Base-by-base conservation (phyloP, 495 filamentous ascomycete genomes). In the Penicillium antarcticum region DNA sequence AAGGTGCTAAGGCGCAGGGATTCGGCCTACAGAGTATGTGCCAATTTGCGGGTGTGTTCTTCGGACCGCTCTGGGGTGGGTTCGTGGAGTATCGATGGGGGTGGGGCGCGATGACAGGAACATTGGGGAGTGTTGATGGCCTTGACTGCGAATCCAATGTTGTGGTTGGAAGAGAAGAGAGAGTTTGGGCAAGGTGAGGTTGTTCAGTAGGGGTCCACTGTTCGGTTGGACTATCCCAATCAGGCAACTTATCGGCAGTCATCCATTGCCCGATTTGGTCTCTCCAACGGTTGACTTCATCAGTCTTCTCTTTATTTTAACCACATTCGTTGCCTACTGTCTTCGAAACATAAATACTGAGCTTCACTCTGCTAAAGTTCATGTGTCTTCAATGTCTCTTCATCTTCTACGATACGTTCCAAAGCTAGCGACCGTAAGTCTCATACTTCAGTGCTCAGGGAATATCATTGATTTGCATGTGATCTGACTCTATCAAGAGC, bases 1-100 rank as follows among this genome's bases (percentile, higher is more conserved):
- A 69, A 18, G 83, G 82, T 0, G 76, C 79, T 0, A 80, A 82
- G 18, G 84, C 81, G 0, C 75, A 82, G 26, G 83, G 75, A 1
- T 86, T 85, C 37, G 83, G 80, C 32, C 8, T 73, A 3, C 84
- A 80, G 52, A 80, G 79, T 17, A 78, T 76, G 56, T 74, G 78
- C 74, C 84, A 40, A 70, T 72, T 72, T 39, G 51, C 80, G 0
- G 84, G 84, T 1, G 75, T 85, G n/a, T 74, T 81, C 3, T 64
- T 86, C 21, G 84, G 86, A 4, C 82, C 86, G 47, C 64, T 86
- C 17, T 82, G 77, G 74, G 82, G 79, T 10, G 86, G 83, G 0
- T 82, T 84, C 35, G 66, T 88, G 23, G 71, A 79, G 45, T 74
- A 77, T 31, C 63, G 70, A 4, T 78, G 77, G 40, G 85, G 83